Evolutionary conservation across 169 alveolate genomes (phyloP).

Genomic region (Eimeria sp.): DNA sequence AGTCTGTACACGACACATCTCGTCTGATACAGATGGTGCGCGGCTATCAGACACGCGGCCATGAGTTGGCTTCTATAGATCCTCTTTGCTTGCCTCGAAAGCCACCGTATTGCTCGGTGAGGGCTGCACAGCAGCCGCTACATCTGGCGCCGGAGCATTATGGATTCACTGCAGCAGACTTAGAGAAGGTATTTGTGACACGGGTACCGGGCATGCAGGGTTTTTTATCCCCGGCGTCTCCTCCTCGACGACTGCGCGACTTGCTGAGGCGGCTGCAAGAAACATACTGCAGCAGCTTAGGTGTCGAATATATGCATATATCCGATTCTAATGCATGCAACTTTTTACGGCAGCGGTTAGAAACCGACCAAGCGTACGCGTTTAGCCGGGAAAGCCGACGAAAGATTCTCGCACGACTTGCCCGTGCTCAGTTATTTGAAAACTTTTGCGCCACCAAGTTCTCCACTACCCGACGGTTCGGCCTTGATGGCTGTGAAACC

Average conservation of each 20-base stretch:
- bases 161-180: conserved; percentile 82
- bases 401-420: conserved; percentile 84
- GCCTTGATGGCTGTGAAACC: conserved; percentile 97
- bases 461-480: conserved; percentile 96
- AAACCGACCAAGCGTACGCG: conserved; percentile 59
- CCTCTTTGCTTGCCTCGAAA: conserved; percentile 73
- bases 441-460: conserved; percentile 90
- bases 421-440: conserved; percentile 89
- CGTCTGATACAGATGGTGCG: conserved; percentile 82
- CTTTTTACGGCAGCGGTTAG: conserved; percentile 81
- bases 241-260: conserved; percentile 75
- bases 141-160: conserved; percentile 56
- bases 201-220: conserved; percentile 82
- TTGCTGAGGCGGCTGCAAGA: conserved; percentile 77
- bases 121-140: conserved; percentile 59
- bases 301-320: conserved; percentile 85
- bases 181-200: conserved; percentile 77
- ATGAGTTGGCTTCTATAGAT: conserved; percentile 74
- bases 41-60: conserved; percentile 83
- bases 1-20: conserved; percentile 82
- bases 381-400: conserved; percentile 42
- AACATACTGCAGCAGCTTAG: conserved; percentile 82
- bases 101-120: conserved; percentile 72
- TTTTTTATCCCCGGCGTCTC: conserved; percentile 76
- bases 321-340: conserved; percentile 67